Base-by-base conservation (phyloP, 805 yeast genomes). In the Kuraishia hungarica region DNA sequence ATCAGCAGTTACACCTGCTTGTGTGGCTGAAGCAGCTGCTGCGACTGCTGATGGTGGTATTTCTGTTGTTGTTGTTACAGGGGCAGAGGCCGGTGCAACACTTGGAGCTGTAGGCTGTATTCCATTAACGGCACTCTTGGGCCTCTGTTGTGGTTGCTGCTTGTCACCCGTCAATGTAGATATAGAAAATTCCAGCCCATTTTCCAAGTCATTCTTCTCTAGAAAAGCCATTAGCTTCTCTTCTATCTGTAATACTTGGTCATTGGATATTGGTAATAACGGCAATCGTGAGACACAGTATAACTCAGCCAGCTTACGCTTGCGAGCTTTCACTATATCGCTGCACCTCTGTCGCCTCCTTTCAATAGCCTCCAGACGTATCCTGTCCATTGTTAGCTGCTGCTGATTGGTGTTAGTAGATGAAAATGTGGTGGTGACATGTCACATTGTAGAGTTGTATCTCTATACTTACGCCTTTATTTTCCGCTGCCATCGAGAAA, bases 221-320 rank as follows among this genome's bases (percentile, higher is more conserved):
- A 84, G 60, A 62, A 83, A 83, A 1, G 68, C 69, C 67, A 63
- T 69, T 55, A 72, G 67, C 51, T 66, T 74, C 61, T 69, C 74
- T 58, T 72, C 77, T 24, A 67, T 71, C 59, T 61, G 72, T 56
- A 64, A 64, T 58, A 72, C 68, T 29, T 62, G 73, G 52, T 61
- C 73, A 57, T 62, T 73, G 56, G 75, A 74, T 59, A 64, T 71
- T 51, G 72, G 82, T 55, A 79, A 64, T 55, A 74, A 70, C 20
- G 84, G 81, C 53, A 81, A 67, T 57, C 81, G 67, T 11, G 87
- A 73, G 15, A 85, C 77, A 59, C 83, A 79, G 63, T 81, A 85
- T 19, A 86, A 69, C 65, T 84, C 87, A 1, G 86, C 75, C 23
- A 86, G 71, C 62, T 81, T 82, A 26, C 84, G 70, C 61, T 82